Percentiles rank a stretch among this genome's conserved stretches.
Evolutionary conservation across 164 flowering plant genomes (phyloP).

Genomic region (grape (Vitis vinifera)): DNA sequence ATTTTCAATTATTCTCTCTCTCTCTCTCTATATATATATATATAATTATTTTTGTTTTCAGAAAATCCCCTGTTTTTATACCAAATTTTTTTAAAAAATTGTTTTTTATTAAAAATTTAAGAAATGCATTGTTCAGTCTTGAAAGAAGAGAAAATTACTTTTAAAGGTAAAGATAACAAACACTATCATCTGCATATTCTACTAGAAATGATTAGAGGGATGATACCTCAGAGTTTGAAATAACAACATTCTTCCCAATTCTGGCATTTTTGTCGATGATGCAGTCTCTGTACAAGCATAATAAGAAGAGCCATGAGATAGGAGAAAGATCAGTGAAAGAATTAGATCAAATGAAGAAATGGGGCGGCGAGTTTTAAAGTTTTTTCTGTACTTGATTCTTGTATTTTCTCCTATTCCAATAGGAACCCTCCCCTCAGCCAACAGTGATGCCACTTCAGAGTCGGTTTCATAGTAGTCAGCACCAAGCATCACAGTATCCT

Average conservation of each 20-base stretch:
- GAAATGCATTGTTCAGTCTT: too few relatives aligned
- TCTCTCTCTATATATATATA: too few relatives aligned
- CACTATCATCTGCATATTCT: too few relatives aligned
- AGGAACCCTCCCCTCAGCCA: slow-evolving; percentile 90
- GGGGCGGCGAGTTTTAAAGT: not conserved
- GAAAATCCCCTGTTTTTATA: too few relatives aligned
- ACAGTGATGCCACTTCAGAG: slow-evolving; percentile 54
- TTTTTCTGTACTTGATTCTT: slow-evolving; percentile 56
- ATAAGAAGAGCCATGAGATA: slow-evolving; percentile 7
- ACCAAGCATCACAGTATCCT: slow-evolving; percentile 98
- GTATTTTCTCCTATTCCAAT: slow-evolving; percentile 90
- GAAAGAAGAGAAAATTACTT: too few relatives aligned
- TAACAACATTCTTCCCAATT: slow-evolving; percentile 80
- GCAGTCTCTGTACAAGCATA: slow-evolving; percentile 53
- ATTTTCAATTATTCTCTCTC: too few relatives aligned
- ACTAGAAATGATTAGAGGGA: not conserved
- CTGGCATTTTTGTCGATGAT: slow-evolving; percentile 95
- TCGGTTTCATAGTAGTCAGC: slow-evolving; percentile 91
- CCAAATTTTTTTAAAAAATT: too few relatives aligned
- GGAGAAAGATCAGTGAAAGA: not conserved
- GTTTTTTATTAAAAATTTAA: too few relatives aligned
- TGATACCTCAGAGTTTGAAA: slow-evolving; percentile 79
- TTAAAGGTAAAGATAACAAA: too few relatives aligned
- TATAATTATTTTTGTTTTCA: too few relatives aligned
- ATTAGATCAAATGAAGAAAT: not conserved